Base-by-base conservation (phyloP, 495 filamentous ascomycete species). In the Aspergillus bertholletiae region DNA sequence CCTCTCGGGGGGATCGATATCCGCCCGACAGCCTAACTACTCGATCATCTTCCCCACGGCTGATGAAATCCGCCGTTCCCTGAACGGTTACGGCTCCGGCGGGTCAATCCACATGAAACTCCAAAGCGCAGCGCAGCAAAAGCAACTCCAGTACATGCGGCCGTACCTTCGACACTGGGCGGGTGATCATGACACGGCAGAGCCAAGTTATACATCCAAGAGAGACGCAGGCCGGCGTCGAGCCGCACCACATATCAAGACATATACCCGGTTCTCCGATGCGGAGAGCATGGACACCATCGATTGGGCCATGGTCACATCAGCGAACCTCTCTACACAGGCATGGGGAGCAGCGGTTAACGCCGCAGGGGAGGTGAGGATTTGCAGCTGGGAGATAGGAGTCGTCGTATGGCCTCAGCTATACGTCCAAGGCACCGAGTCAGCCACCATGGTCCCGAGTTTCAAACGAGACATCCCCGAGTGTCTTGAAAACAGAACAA, bases 241-340 rank as follows among this genome's bases (percentile, higher is more conserved):
- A n/a, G 91, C 91, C 4, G 91, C 92, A 3, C 92, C 92, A 0
- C 92, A 96, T 63, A 88, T 96, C 58, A 96, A 96, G 66, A 96
- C 91, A 0, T 96, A 94, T 53, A 84, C 93, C 44, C 83, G 89
- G 5, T 95, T 86, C 62, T 63, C 75, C 9, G 71, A 83, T 49
- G 34, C 56, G 26, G 44, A 64, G 7, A 61, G 55, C 1, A 73
- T 76, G 56, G 68, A 69, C 1, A 67, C 56, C 0, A 89, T 96
- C 34, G 89, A 93, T 60, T 96, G 92, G 92, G 90, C 89, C 18
- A 79, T 96, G 59, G 63, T 94, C 7, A 92, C 89, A 1, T 90
- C 88, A 8, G 90, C 92, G 13, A 96, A 96, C 60, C 69, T 96
- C 4, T 93, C 88, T 0, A 95, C 84, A 51, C 92, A 96, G 64